A percentile compares a stretch with the other conserved stretches of the same genome.
phyloP scores from a whole-genome alignment of 2,329 filamentous ascomycete genomes.

The Truncatella angustata region DNA sequence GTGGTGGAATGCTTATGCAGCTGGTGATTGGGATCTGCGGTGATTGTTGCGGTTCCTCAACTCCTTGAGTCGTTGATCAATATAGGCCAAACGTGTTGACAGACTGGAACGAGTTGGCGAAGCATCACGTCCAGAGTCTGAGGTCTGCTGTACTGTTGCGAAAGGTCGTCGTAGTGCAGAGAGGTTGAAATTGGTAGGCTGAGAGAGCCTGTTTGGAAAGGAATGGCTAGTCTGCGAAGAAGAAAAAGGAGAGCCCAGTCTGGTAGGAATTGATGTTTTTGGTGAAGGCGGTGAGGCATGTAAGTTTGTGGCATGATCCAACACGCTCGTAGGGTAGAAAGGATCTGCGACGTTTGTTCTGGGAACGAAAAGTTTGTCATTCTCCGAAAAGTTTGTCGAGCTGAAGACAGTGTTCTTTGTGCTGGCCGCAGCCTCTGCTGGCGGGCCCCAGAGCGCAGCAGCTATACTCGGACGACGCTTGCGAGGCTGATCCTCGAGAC shows the following conservation, averaged over 20 bases:
- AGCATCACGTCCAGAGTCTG: slow-evolving; percentile 31
- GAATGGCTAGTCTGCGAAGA: slow-evolving; percentile 52
- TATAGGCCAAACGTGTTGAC: slow-evolving; percentile 53
- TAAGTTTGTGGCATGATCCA: slow-evolving; percentile 14
- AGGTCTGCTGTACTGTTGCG: slow-evolving; percentile 53
- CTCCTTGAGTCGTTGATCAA: slow-evolving; percentile 57
- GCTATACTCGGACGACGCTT: slow-evolving; percentile 55
- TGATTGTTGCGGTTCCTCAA: slow-evolving; percentile 44
- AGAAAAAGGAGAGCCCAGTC: slow-evolving; percentile 60
- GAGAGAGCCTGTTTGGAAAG: slow-evolving; percentile 57
- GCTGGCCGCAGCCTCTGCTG: slow-evolving; percentile 32
- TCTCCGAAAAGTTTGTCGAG: slow-evolving; percentile 7
- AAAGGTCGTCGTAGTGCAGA: slow-evolving; percentile 49
- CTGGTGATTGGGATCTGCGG: slow-evolving; percentile 51
- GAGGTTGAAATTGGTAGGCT: slow-evolving; percentile 43
- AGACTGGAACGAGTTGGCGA: slow-evolving; percentile 40
- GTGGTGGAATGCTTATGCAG: slow-evolving; percentile 10
- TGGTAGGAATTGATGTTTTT: slow-evolving; percentile 38
- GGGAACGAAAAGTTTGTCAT: slow-evolving; percentile 12
- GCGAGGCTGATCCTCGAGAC: slow-evolving; percentile 43
- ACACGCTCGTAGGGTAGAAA: slow-evolving; percentile 10
- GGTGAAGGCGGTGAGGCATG: background rate
- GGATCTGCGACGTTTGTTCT: slow-evolving; percentile 10
- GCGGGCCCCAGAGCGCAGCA: slow-evolving; percentile 49
- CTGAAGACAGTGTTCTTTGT: slow-evolving; percentile 6